Conservation (phyloP, 2,329 filamentous ascomycete genomes). For the Apiospora saccharicola region DNA sequence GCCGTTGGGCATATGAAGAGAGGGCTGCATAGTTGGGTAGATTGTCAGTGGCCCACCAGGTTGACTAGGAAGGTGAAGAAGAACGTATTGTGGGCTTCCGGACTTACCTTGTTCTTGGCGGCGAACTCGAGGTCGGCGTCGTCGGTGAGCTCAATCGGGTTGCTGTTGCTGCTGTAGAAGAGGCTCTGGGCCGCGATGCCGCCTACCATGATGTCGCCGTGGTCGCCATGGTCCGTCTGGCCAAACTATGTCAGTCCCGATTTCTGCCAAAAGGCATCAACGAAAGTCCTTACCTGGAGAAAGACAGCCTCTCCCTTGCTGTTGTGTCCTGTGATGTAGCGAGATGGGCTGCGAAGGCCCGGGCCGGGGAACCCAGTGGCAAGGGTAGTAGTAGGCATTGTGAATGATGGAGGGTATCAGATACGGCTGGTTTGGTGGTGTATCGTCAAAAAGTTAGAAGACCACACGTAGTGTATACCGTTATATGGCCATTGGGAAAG, state of each 20-base stretch:
- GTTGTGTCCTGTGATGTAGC: slow-evolving; percentile 31
- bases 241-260: not conserved
- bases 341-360: slow-evolving; percentile 25
- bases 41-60: too few relatives aligned
- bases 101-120: slow-evolving; percentile 25
- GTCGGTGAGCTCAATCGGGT: slow-evolving; percentile 19
- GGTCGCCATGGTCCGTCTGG: slow-evolving; percentile 31
- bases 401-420: too few relatives aligned
- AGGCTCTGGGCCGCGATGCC: slow-evolving; percentile 26
- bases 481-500: too few relatives aligned
- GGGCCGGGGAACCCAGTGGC: slow-evolving; percentile 27
- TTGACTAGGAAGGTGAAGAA: not conserved
- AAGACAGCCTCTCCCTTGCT: slow-evolving; percentile 29
- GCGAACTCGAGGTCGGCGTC: slow-evolving; percentile 26
- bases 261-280: not conserved
- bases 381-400: too few relatives aligned
- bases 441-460: too few relatives aligned
- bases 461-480: too few relatives aligned
- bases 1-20: slow-evolving; percentile 45
- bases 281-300: slow-evolving; percentile 12
- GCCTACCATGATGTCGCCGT: slow-evolving; percentile 28
- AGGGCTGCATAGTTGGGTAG: not conserved
- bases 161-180: slow-evolving; percentile 28
- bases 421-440: too few relatives aligned
- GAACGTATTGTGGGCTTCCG: not conserved